Evolutionary conservation across 2,329 filamentous ascomycete genomes (phyloP).

Genomic region (Clonostachys solani): DNA sequence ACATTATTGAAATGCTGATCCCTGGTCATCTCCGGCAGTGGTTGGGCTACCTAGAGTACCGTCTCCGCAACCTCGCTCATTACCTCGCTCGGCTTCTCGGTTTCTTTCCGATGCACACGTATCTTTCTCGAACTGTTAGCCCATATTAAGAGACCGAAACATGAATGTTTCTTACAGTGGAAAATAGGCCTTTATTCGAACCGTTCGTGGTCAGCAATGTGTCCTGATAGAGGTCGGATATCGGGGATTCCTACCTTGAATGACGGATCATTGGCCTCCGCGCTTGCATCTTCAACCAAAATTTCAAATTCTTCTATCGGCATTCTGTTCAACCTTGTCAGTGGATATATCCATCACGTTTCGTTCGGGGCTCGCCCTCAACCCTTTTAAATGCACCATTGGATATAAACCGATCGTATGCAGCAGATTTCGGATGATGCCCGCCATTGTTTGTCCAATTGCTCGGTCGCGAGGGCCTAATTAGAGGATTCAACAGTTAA

Average conservation of each 20-base stretch:
- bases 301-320: constrained; percentile 51
- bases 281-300: constrained; percentile 50
- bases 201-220: not conserved
- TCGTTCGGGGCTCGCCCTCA: constrained; percentile 11
- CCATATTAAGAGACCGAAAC: not conserved
- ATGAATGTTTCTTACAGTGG: constrained; percentile 44
- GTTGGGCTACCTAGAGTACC: too few species aligned
- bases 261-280: constrained; percentile 45
- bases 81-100: constrained; percentile 15
- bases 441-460: constrained; percentile 49
- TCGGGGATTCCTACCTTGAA: constrained; percentile 44
- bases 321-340: constrained; percentile 36
- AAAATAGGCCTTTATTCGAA: constrained; percentile 48
- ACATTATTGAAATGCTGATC: too few species aligned
- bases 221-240: not conserved
- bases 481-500: not conserved
- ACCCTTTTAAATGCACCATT: constrained; percentile 46
- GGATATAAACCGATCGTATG: constrained; percentile 53
- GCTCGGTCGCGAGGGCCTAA: constrained; percentile 44
- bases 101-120: constrained; percentile 60
- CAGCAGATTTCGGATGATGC: constrained; percentile 50
- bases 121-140: constrained; percentile 29
- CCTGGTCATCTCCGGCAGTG: too few species aligned
- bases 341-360: too few species aligned
- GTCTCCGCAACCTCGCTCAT: too few species aligned